Conservation (phyloP, 1,284 basidiomycete genomes). For the Ganoderma lucidum region DNA sequence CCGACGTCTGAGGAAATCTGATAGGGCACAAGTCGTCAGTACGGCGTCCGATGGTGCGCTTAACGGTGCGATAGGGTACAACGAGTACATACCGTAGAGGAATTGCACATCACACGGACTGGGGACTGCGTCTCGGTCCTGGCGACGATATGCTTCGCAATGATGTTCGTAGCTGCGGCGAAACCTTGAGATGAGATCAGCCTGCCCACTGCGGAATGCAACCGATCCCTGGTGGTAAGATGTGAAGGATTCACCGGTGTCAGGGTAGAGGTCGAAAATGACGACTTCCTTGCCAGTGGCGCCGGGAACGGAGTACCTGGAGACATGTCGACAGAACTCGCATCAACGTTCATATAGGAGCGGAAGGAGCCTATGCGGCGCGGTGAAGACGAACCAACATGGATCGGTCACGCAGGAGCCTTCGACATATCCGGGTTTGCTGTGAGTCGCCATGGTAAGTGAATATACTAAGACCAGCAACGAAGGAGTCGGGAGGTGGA, state of each 20-base stretch:
- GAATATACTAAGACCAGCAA: neutral
- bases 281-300: slow-evolving; percentile 67
- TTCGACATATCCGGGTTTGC: slow-evolving; percentile 57
- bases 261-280: slow-evolving; percentile 64
- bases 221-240: neutral
- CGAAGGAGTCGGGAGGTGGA: slow-evolving; percentile 4
- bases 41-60: neutral
- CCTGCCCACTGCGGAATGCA: neutral
- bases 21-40: neutral
- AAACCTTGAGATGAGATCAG: neutral
- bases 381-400: slow-evolving; percentile 51
- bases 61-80: neutral
- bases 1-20: slow-evolving; percentile 60
- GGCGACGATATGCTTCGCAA: slow-evolving; percentile 56
- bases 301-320: slow-evolving; percentile 53
- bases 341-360: neutral
- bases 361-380: neutral
- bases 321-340: neutral
- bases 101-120: slow-evolving; percentile 63
- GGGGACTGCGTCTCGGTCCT: slow-evolving; percentile 52
- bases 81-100: slow-evolving; percentile 50
- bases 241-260: slow-evolving; percentile 48
- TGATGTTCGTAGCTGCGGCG: slow-evolving; percentile 53
- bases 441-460: slow-evolving; percentile 30
- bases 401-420: slow-evolving; percentile 65